Conservation (phyloP, 106 monocot species). For the Hemerocallis citrina region DNA sequence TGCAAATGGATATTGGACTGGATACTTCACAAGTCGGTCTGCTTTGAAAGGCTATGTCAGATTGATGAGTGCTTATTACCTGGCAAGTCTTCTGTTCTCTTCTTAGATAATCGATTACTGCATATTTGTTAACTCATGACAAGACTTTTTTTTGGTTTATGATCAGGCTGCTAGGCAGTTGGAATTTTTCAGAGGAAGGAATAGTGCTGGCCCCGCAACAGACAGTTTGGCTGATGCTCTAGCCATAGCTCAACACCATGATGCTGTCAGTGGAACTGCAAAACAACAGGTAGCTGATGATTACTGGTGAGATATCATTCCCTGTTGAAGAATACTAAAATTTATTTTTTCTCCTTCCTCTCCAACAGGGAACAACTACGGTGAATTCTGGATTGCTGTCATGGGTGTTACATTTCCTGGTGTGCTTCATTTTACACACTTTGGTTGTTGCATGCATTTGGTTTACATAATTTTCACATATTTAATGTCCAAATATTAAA, state of each 20-base stretch:
- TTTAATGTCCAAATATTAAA: too few relatives aligned
- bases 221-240: constrained; percentile 87
- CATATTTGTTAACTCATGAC: constrained; percentile 9
- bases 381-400: too few relatives aligned
- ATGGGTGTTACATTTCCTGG: too few relatives aligned
- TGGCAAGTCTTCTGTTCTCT: constrained; percentile 37
- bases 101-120: not conserved
- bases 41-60: constrained; percentile 83
- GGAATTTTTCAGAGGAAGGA: constrained; percentile 77
- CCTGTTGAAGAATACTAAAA: too few relatives aligned
- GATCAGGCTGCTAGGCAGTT: constrained; percentile 81
- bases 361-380: too few relatives aligned
- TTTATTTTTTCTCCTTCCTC: too few relatives aligned
- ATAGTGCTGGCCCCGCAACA: constrained; percentile 37
- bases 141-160: not conserved
- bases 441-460: too few relatives aligned
- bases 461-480: too few relatives aligned
- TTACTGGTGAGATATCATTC: too few relatives aligned
- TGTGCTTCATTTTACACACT: too few relatives aligned
- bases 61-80: constrained; percentile 75
- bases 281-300: constrained; percentile 97
- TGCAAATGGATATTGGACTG: constrained; percentile 95
- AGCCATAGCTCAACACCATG: constrained; percentile 94
- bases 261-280: constrained; percentile 96
- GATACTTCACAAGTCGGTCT: constrained; percentile 96